phyloP scores from a whole-genome alignment of 2,329 filamentous ascomycete genomes.

The Colletotrichum sojae region DNA sequence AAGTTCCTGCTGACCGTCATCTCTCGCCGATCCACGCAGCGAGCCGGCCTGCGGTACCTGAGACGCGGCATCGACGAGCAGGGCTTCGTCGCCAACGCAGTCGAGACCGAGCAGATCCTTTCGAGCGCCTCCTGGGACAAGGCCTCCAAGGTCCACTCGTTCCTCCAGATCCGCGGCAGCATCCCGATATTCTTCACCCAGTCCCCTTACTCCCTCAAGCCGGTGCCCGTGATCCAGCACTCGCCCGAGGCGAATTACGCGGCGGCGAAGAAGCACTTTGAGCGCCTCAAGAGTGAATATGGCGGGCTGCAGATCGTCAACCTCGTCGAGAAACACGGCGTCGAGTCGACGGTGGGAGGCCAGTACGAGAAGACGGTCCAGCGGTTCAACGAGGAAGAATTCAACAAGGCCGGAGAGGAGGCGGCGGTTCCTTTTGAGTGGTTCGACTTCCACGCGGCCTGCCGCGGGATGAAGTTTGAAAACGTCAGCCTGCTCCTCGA shows the following conservation, averaged over 20 bases:
- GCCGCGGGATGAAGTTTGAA: constrained; percentile 97
- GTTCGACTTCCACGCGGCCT: constrained; percentile 97
- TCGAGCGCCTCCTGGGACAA: constrained; percentile 78
- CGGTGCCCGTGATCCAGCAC: constrained; percentile 85
- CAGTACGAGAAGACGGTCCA: constrained; percentile 80
- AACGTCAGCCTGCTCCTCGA: constrained; percentile 88
- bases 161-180: constrained; percentile 89
- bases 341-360: constrained; percentile 84
- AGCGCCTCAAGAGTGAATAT: constrained; percentile 77
- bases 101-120: constrained; percentile 96
- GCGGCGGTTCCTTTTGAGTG: constrained; percentile 82
- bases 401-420: constrained; percentile 52
- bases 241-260: constrained; percentile 83
- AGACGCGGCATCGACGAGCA: constrained; percentile 92
- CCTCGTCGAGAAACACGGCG: constrained; percentile 89
- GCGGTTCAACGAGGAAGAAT: constrained; percentile 74
- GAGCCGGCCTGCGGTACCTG: constrained; percentile 90
- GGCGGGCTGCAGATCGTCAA: constrained; percentile 84
- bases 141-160: constrained; percentile 79
- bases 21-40: constrained; percentile 88
- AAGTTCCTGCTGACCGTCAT: constrained; percentile 88
- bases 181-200: constrained; percentile 97
- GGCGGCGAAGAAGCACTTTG: constrained; percentile 86
- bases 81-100: constrained; percentile 88
- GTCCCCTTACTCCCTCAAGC: constrained; percentile 93